Evolutionary conservation across 1,284 basidiomycete species (phyloP).

Genomic region (Apiotrichum siamense): DNA sequence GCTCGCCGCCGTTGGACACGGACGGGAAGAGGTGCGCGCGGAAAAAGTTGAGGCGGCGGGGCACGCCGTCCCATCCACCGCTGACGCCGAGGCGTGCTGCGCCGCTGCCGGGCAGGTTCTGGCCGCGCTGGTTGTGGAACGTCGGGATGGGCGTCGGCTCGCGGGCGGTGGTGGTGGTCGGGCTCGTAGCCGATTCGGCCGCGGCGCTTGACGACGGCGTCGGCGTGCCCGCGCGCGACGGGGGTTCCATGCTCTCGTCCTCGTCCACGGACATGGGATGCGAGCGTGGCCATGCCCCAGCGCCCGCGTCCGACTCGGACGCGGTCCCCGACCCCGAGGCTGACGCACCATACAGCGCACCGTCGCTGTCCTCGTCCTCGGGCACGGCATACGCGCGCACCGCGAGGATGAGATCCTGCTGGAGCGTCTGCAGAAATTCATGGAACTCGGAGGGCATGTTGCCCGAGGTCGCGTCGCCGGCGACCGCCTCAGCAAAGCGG

Average conservation of each 20-base stretch:
- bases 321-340: too few relatives aligned
- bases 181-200: background rate
- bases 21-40: conserved; percentile 45
- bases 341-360: too few relatives aligned
- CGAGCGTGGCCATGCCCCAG: background rate
- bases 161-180: background rate
- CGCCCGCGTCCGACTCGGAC: too few relatives aligned
- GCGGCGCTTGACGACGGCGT: background rate
- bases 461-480: conserved; percentile 13
- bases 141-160: conserved; percentile 19
- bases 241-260: background rate
- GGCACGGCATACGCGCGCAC: conserved; percentile 35
- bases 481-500: conserved; percentile 11
- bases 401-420: conserved; percentile 37
- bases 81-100: conserved; percentile 18
- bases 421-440: conserved; percentile 38
- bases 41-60: conserved; percentile 46
- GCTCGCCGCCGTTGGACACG: conserved; percentile 7
- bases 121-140: conserved; percentile 33
- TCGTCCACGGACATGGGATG: background rate
- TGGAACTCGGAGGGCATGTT: conserved; percentile 35
- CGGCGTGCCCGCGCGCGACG: background rate
- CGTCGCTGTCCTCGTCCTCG: conserved; percentile 7
- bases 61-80: conserved; percentile 26
- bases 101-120: conserved; percentile 20